These are phyloP conservation scores for Brassica juncea DNA, from an alignment of 345 rosid species.

Conservation along the genomic window DNA sequence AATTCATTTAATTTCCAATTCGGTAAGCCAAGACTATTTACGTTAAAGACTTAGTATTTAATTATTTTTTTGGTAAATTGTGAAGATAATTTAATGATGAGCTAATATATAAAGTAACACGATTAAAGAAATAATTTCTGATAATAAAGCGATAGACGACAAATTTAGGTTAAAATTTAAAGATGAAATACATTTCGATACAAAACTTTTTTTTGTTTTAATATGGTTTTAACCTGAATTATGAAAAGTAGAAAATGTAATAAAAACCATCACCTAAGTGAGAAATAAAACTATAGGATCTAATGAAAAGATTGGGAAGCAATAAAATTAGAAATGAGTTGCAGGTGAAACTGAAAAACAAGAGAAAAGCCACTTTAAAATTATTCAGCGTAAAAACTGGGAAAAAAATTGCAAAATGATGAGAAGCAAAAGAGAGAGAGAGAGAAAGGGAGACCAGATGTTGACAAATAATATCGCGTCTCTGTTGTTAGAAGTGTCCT, in stretches of 20 bases:
- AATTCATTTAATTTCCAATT: not conserved
- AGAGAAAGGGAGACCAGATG: constrained; percentile 67
- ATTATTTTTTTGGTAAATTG: not conserved
- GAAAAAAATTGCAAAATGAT: constrained; percentile 51
- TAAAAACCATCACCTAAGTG: not conserved
- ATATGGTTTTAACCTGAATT: not conserved
- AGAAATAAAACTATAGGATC: not conserved
- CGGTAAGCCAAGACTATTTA: not conserved
- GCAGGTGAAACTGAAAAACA: not conserved
- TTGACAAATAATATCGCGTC: constrained; percentile 82
- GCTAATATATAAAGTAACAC: not conserved
- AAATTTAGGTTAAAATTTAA: too few relatives aligned
- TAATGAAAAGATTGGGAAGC: not conserved
- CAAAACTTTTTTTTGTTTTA: not conserved
- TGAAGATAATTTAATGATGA: not conserved
- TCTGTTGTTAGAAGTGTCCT: constrained; percentile 83
- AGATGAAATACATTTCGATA: not conserved
- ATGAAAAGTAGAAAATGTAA: not conserved
- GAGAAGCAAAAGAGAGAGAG: not conserved
- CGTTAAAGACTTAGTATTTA: not conserved
- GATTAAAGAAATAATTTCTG: not conserved
- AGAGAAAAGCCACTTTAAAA: not conserved
- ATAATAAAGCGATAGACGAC: not conserved
- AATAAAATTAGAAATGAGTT: not conserved
- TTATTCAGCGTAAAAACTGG: constrained; percentile 40